Conservation (phyloP, 306 rosid species). For the Cyamopsis tetragonoloba region DNA sequence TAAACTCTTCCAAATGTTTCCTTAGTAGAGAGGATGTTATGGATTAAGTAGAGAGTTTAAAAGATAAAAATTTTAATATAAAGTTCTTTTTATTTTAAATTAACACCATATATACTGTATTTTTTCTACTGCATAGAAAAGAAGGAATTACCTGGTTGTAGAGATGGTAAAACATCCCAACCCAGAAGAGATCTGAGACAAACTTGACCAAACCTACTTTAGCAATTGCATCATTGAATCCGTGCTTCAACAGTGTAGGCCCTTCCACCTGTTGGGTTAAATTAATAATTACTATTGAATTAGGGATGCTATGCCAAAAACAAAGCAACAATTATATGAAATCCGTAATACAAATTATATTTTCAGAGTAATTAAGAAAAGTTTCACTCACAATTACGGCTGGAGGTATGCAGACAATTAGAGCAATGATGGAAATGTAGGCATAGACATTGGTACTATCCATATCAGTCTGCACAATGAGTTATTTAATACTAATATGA, state of each 20-base stretch:
- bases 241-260: conserved; percentile 67
- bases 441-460: conserved; percentile 94
- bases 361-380: not conserved
- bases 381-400: conserved; percentile 72
- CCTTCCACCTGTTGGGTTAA: conserved; percentile 65
- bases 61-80: too few species aligned
- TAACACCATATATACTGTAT: too few species aligned
- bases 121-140: not conserved
- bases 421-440: conserved; percentile 90
- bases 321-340: conserved; percentile 4
- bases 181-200: conserved; percentile 84
- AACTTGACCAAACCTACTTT: conserved; percentile 86
- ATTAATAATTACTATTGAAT: conserved; percentile 18
- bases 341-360: not conserved
- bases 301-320: not conserved
- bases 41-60: too few species aligned
- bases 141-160: conserved; percentile 75
- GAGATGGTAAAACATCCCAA: conserved; percentile 94
- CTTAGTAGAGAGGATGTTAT: too few species aligned
- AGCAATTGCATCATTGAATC: conserved; percentile 80
- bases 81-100: too few species aligned
- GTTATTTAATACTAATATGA: not conserved
- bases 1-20: too few species aligned
- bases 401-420: conserved; percentile 84
- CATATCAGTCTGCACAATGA: conserved; percentile 78